Evolutionary conservation across 306 rosid species (phyloP), one percentile per base, ranked within the genome.

Genomic region (Lablab purpureus): DNA sequence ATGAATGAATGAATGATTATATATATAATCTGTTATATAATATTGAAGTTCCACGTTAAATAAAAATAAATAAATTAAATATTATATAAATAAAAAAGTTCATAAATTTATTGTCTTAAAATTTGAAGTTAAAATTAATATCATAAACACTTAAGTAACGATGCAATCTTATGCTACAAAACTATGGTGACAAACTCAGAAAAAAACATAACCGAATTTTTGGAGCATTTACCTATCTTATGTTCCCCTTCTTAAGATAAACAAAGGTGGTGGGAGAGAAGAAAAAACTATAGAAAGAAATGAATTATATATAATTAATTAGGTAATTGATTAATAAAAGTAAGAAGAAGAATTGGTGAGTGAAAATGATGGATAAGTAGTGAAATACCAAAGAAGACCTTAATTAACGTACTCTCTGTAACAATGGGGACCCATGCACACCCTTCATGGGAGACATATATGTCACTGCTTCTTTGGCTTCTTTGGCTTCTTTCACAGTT

Each of bases 371-470:
- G n/a, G 78, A 74, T 40, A 70, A 69, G 81, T 70, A 66, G 78
- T 81, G 85, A 81, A 73, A 77, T 82, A 71, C 70, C 79, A 7
- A 72, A 67, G 4, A 54, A 67, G 73, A 64, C 84, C 91, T 84
- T 84, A 74, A 85, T 84, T 84, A 74, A 85, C 66, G 89, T 51
- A 51, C 58, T 37, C 78, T 82, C 52, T 76, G 80, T 64, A 78
- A 76, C 80, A 77, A 83, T 76, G 84, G 90, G 94, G 91, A 70
- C 94, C 93, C 87, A 82, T 56, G 10, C 76, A 84, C 82, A 64
- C 89, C 94, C 93, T 79, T 90, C 83, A 83, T 87, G 91, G 94
- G 91, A 88, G 97, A 88, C 91, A 92, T 43, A 30, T 80, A 51
- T 85, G 83, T 84, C 84, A 82, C 71, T 86, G 10, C 71, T 28